These are phyloP conservation scores for Vicia faba DNA, from an alignment of 306 rosid species.

Conservation along the genomic window DNA sequence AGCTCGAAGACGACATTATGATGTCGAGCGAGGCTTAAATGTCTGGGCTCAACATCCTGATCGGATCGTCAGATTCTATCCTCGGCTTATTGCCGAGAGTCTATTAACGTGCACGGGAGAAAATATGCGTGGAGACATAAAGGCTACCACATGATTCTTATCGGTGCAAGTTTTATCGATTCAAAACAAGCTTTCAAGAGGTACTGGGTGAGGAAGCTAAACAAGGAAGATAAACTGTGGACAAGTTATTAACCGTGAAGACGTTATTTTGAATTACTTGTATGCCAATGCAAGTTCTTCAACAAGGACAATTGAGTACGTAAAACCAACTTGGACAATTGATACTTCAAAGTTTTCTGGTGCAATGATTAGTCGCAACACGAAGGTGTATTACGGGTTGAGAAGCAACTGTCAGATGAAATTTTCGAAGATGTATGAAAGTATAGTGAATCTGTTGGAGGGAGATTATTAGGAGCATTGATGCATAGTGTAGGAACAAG, in stretches of 20 bases:
- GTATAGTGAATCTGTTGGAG: too few species aligned
- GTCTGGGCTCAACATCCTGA: conserved; percentile 93
- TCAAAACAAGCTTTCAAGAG: conserved; percentile 69
- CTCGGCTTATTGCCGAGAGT: conserved; percentile 74
- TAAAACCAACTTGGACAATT: conserved; percentile 93
- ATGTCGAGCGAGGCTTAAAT: conserved; percentile 84
- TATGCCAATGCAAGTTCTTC: conserved; percentile 86
- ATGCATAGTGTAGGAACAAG: too few species aligned
- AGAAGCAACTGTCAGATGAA: conserved; percentile 72
- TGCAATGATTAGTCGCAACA: conserved; percentile 84
- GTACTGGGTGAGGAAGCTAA: conserved; percentile 75
- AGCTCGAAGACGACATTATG: conserved; percentile 98
- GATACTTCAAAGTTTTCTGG: conserved; percentile 94
- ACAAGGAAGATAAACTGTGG: conserved; percentile 76
- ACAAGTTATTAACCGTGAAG: conserved; percentile 84
- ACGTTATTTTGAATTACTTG: conserved; percentile 79
- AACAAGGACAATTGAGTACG: conserved; percentile 80
- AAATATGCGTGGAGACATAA: conserved; percentile 68
- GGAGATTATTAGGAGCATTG: too few species aligned
- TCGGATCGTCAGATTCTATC: conserved; percentile 92
- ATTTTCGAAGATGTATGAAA: conserved; percentile 74
- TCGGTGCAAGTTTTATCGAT: conserved; percentile 94
- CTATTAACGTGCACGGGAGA: conserved; percentile 72
- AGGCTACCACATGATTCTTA: conserved; percentile 96
- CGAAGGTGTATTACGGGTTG: conserved; percentile 59